Percentiles rank a stretch among this genome's conserved stretches.
phyloP scores from a whole-genome alignment of 768 basidiomycete species.

The Xanthoconium stramineum region DNA sequence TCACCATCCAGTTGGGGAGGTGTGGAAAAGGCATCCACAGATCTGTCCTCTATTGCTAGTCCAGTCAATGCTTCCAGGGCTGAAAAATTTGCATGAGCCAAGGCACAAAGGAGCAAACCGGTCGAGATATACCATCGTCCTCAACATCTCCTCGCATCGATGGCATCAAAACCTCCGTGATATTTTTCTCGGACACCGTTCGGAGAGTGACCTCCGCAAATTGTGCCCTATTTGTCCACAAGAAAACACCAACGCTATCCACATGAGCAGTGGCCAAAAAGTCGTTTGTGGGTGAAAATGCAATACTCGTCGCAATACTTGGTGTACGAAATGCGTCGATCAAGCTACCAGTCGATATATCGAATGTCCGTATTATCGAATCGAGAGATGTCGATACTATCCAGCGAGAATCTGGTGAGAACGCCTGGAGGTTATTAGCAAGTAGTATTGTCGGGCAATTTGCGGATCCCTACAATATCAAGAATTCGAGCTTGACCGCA shows the following conservation, averaged over 20 bases:
- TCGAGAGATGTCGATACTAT: slow-evolving; percentile 85
- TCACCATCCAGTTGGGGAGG: slow-evolving; percentile 89
- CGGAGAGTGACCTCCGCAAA: slow-evolving; percentile 83
- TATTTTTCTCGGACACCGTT: slow-evolving; percentile 72
- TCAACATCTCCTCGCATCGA: slow-evolving; percentile 80
- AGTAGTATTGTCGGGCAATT: background rate
- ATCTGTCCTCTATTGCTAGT: slow-evolving; percentile 57
- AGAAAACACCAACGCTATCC: slow-evolving; percentile 88
- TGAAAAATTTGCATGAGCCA: slow-evolving; percentile 28
- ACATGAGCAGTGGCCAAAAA: slow-evolving; percentile 95
- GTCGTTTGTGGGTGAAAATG: slow-evolving; percentile 93
- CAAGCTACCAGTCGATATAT: slow-evolving; percentile 87
- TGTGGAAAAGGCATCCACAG: slow-evolving; percentile 70
- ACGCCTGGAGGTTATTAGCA: slow-evolving; percentile 53
- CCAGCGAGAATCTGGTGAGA: slow-evolving; percentile 96
- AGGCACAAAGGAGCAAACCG: background rate
- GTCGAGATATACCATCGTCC: slow-evolving; percentile 62
- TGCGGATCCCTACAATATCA: slow-evolving; percentile 65
- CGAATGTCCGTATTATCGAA: slow-evolving; percentile 90
- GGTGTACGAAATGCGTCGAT: slow-evolving; percentile 90
- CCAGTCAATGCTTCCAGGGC: slow-evolving; percentile 72
- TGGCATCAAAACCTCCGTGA: slow-evolving; percentile 69
- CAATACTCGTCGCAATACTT: slow-evolving; percentile 83
- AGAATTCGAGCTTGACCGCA: slow-evolving; percentile 76
- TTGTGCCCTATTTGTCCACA: slow-evolving; percentile 99